A percentile compares a stretch with the other conserved stretches of the same genome.
Evolutionary conservation across 352 stramenopile species (phyloP).

Genomic region (Elongisporangium undulatum): DNA sequence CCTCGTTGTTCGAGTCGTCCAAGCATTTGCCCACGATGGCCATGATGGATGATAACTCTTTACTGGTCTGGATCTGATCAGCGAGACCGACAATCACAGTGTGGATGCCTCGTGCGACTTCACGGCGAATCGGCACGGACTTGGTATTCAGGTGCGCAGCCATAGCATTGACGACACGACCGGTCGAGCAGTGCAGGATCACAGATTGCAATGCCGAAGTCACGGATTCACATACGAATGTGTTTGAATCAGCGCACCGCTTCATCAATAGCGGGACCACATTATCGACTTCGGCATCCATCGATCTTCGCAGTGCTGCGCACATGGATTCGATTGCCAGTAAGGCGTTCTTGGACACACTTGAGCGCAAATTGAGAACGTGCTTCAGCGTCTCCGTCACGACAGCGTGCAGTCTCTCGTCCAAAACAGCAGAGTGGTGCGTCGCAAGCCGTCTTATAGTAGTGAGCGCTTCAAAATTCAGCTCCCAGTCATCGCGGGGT

Average conservation of each 20-base stretch:
- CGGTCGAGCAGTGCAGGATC: slow-evolving; percentile 48
- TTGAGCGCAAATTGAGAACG: slow-evolving; percentile 61
- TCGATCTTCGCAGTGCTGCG: slow-evolving; percentile 24
- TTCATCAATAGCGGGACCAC: slow-evolving; percentile 61
- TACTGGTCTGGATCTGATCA: slow-evolving; percentile 26
- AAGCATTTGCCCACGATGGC: slow-evolving; percentile 54
- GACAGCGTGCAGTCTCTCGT: slow-evolving; percentile 40
- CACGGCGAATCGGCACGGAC: slow-evolving; percentile 45
- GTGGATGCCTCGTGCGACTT: slow-evolving; percentile 56
- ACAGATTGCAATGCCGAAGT: slow-evolving; percentile 38
- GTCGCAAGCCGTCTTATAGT: slow-evolving; percentile 43
- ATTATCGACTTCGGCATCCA: slow-evolving; percentile 60
- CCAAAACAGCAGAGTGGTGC: slow-evolving; percentile 42
- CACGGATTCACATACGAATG: slow-evolving; percentile 69
- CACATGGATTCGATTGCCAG: slow-evolving; percentile 65
- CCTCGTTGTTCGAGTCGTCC: slow-evolving; percentile 74
- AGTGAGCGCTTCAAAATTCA: slow-evolving; percentile 63
- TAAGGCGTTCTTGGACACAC: slow-evolving; percentile 74
- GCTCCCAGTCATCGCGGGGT: slow-evolving; percentile 45
- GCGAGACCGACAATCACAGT: slow-evolving; percentile 34
- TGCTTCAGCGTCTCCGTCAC: slow-evolving; percentile 53
- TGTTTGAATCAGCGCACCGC: slow-evolving; percentile 61
- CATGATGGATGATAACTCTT: slow-evolving; percentile 38
- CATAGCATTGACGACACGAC: slow-evolving; percentile 38
- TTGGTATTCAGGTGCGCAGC: slow-evolving; percentile 35